A percentile compares a stretch with the other conserved stretches of the same genome.
Conservation (phyloP, 225 moss, liverwort and hornwort genomes). For the Climacium dendroides region DNA sequence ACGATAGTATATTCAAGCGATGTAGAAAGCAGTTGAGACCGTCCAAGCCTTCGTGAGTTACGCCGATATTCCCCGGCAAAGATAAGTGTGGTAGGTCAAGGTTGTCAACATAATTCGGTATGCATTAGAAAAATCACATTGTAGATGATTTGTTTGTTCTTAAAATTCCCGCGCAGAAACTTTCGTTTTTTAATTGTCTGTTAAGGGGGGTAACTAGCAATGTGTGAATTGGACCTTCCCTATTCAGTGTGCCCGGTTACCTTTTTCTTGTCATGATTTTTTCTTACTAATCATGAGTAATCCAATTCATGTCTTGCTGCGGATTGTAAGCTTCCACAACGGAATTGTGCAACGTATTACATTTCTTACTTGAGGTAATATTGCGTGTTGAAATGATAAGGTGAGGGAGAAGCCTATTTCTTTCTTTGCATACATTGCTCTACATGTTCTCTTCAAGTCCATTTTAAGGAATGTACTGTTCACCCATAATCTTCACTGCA, state of each 20-base stretch:
- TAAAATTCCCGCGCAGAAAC: not conserved
- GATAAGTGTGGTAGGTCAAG: not conserved
- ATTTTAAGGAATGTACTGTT: not conserved
- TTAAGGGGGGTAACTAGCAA: not conserved
- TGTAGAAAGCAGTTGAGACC: constrained; percentile 58
- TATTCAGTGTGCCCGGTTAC: not conserved
- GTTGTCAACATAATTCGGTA: not conserved
- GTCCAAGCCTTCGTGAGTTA: not conserved
- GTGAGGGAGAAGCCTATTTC: not conserved
- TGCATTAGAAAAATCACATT: not conserved
- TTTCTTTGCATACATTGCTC: not conserved
- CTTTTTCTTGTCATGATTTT: not conserved
- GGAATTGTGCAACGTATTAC: not conserved
- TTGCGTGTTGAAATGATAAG: not conserved
- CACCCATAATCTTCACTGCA: not conserved
- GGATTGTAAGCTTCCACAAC: not conserved
- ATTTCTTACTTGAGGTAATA: not conserved
- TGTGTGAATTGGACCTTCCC: not conserved
- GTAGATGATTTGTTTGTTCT: not conserved
- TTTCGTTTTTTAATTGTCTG: not conserved
- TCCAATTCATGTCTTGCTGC: not conserved
- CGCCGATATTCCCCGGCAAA: not conserved
- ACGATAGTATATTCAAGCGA: constrained; percentile 67
- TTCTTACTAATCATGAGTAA: not conserved
- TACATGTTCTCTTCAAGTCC: not conserved